Evolutionary conservation across 148 eudicot species (phyloP).

Genomic region (Polygonum aviculare): DNA sequence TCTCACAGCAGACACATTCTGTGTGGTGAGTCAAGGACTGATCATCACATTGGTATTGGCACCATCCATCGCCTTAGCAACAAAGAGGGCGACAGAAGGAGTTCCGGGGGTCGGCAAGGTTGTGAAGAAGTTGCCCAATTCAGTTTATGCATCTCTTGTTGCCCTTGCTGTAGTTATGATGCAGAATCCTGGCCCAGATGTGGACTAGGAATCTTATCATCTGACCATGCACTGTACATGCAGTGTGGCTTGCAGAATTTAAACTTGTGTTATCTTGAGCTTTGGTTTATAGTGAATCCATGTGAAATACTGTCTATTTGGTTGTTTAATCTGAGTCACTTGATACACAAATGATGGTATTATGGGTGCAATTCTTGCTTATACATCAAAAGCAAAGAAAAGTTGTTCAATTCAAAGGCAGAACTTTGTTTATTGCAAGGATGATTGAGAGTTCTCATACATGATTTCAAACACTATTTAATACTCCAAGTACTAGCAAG

Average conservation of each 20-base stretch:
- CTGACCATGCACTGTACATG: neutral
- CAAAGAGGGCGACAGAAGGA: constrained; percentile 76
- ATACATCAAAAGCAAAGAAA: too few species aligned
- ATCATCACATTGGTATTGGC: constrained; percentile 65
- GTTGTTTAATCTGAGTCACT: neutral
- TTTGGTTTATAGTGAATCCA: neutral
- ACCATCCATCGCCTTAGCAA: constrained; percentile 68
- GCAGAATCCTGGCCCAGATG: constrained; percentile 31
- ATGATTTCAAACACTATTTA: too few species aligned
- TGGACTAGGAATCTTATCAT: neutral
- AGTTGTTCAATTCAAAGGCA: too few species aligned
- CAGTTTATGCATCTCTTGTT: constrained; percentile 72
- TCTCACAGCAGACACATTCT: constrained; percentile 48
- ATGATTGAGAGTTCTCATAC: too few species aligned
- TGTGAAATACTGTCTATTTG: neutral
- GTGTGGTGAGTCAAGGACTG: constrained; percentile 65
- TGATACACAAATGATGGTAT: neutral
- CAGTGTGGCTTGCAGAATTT: neutral
- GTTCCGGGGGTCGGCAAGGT: constrained; percentile 74
- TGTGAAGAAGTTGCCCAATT: constrained; percentile 75
- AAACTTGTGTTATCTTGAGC: neutral
- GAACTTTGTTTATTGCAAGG: too few species aligned
- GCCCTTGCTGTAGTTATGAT: constrained; percentile 52
- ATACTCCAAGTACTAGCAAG: too few species aligned
- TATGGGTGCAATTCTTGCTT: neutral